Base-by-base conservation (phyloP, 1,139 yeast species). In the Lodderomyces metapsilosis region DNA sequence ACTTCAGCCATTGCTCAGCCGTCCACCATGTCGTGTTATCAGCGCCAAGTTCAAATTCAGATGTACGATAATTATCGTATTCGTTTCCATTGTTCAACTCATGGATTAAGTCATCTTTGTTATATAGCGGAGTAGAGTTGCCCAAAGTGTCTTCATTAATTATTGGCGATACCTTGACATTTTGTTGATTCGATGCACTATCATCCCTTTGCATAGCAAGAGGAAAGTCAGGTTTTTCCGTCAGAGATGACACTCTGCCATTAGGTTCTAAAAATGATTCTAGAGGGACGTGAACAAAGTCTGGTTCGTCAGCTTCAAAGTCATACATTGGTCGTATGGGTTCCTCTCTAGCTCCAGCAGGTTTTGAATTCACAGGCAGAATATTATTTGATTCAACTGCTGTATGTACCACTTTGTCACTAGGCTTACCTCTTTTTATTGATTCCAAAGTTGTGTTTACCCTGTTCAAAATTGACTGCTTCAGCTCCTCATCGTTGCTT, bases 1-100 rank as follows among this genome's bases (percentile, higher is more conserved):
- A 44, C 39, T 59, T 62, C 5, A 42, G 38, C 68, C 68, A 63
- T 36, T 52, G 57, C 6, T 41, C 41, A 6, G 49, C 43, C 3
- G 61, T 48, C 67, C 68, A 62, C 33, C 47, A 44, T 10, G 31
- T 24, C 10, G 27, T 12, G 11, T 8, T 34, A 15, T 8, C 8
- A 11, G 3, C 18, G n/a, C 32, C 12, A 28, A 28, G 11, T 15
- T 16, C 9, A 17, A 21, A n/a, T 13, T 12, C 18, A 20, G n/a
- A n/a, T n/a, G n/a, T n/a, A n/a, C n/a, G n/a, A 16, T 16, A 22
- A n/a, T 18, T n/a, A 3, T 30, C 32, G 15, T 20, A 22, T 11
- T 25, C 31, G 4, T 12, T 13, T 18, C 3, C 15, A 15, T 8
- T n/a, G 27, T 20, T 32, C 21, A 16, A 25, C 5, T 12, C 30